A percentile compares a stretch with the other conserved stretches of the same genome.
Evolutionary conservation across 257 asterid species (phyloP).

Genomic region (Jaltomata sinuosa): DNA sequence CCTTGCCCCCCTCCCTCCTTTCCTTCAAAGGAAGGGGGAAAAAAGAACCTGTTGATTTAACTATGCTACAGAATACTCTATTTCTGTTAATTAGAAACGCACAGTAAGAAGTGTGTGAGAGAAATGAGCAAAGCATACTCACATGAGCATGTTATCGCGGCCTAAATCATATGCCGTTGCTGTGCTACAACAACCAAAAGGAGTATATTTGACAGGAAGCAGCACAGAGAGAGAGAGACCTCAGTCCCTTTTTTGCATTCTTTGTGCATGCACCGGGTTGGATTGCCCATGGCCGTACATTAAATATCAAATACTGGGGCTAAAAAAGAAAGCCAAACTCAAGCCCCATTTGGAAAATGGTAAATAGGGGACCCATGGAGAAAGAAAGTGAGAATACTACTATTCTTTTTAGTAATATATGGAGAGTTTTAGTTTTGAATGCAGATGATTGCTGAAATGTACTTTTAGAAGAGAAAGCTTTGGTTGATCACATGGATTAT

Average conservation of each 20-base stretch:
- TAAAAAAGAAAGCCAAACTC: not conserved
- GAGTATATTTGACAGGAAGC: not conserved
- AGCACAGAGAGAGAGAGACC: not conserved
- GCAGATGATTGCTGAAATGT: slow-evolving; percentile 13
- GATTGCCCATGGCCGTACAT: slow-evolving; percentile 15
- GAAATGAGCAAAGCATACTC: not conserved
- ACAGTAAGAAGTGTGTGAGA: not conserved
- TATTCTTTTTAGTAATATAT: not conserved
- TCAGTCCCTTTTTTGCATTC: slow-evolving; percentile 1
- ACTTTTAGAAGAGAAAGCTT: slow-evolving; percentile 9
- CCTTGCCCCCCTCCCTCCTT: not conserved
- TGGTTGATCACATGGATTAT: slow-evolving; percentile 29
- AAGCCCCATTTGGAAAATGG: not conserved
- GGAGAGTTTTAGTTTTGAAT: not conserved
- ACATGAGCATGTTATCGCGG: slow-evolving; percentile 2
- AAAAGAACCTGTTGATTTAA: not conserved
- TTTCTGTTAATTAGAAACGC: not conserved
- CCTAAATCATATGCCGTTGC: not conserved
- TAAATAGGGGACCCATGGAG: not conserved
- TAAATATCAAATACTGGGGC: not conserved
- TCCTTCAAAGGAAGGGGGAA: not conserved
- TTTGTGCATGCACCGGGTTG: slow-evolving; percentile 6
- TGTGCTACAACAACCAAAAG: not conserved
- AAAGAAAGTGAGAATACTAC: not conserved
- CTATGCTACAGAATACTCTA: not conserved